A percentile compares a stretch with the other conserved stretches of the same genome.
These are phyloP conservation scores for Coriaria nepalensis DNA, from an alignment of 306 rosid genomes.

Conservation along the genomic window DNA sequence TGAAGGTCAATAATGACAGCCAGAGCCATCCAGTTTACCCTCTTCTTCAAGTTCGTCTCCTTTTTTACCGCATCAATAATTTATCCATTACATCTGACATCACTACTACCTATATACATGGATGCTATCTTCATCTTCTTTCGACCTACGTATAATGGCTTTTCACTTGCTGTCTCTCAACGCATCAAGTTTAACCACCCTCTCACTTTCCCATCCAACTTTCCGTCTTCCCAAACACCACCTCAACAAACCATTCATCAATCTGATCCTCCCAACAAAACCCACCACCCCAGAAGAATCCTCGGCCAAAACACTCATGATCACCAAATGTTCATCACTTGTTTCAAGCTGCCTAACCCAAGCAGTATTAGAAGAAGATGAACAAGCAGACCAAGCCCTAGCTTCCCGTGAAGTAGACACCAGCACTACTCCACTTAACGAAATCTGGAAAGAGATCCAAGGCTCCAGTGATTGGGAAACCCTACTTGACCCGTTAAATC, in stretches of 20 bases:
- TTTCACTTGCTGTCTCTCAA: no score
- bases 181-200: no score
- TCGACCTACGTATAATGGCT: not conserved
- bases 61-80: no score
- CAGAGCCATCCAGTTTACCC: no score
- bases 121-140: no score
- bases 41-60: no score
- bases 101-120: conserved; percentile 39
- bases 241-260: no score
- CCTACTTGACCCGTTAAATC: conserved; percentile 39
- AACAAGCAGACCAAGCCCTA: not conserved
- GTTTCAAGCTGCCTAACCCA: not conserved
- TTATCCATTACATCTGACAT: conserved; percentile 40
- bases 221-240: no score
- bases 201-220: no score
- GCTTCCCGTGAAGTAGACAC: not conserved
- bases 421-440: not conserved
- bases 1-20: no score
- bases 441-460: conserved; percentile 47
- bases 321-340: not conserved
- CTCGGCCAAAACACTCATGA: not conserved
- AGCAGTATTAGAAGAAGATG: not conserved
- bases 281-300: not conserved
- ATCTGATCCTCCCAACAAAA: no score
- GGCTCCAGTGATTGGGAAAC: conserved; percentile 49